Conservation (phyloP, 2,329 filamentous ascomycete genomes). For the Westerdykella ornata region DNA sequence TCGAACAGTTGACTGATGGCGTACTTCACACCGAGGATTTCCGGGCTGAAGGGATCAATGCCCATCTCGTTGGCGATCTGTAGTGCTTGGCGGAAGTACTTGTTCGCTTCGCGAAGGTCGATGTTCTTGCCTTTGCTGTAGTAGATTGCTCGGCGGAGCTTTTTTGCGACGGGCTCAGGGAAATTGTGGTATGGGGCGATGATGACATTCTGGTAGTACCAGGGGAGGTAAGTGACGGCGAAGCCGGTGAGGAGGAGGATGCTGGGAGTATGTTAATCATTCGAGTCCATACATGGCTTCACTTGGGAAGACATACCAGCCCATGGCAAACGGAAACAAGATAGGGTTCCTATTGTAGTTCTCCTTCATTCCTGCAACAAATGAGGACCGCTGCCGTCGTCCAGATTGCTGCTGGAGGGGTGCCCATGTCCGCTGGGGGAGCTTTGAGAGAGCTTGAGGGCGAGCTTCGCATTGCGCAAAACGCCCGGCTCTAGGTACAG, state of each 20-base stretch:
- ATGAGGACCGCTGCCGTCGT: slow-evolving; percentile 24
- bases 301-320: slow-evolving; percentile 14
- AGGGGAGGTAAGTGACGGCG: slow-evolving; percentile 40
- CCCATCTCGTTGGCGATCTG: slow-evolving; percentile 63
- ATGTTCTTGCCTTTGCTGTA: slow-evolving; percentile 62
- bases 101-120: slow-evolving; percentile 69
- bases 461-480: slow-evolving; percentile 23
- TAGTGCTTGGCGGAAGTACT: slow-evolving; percentile 76
- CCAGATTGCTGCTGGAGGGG: slow-evolving; percentile 21
- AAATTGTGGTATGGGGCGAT: slow-evolving; percentile 49
- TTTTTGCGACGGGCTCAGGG: slow-evolving; percentile 66
- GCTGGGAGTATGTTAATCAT: slow-evolving; percentile 14
- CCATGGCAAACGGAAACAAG: slow-evolving; percentile 32
- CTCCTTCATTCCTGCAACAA: slow-evolving; percentile 23
- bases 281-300: not conserved
- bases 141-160: slow-evolving; percentile 77
- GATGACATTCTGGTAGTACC: slow-evolving; percentile 44
- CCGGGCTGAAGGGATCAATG: slow-evolving; percentile 84
- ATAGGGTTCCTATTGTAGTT: slow-evolving; percentile 38
- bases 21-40: slow-evolving; percentile 83
- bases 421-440: slow-evolving; percentile 20
- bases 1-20: slow-evolving; percentile 75
- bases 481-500: slow-evolving; percentile 16
- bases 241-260: slow-evolving; percentile 37
- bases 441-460: slow-evolving; percentile 13